Evolutionary conservation across 164 flowering plant species (phyloP).

Genomic region (Tetrastigma voinierianum): DNA sequence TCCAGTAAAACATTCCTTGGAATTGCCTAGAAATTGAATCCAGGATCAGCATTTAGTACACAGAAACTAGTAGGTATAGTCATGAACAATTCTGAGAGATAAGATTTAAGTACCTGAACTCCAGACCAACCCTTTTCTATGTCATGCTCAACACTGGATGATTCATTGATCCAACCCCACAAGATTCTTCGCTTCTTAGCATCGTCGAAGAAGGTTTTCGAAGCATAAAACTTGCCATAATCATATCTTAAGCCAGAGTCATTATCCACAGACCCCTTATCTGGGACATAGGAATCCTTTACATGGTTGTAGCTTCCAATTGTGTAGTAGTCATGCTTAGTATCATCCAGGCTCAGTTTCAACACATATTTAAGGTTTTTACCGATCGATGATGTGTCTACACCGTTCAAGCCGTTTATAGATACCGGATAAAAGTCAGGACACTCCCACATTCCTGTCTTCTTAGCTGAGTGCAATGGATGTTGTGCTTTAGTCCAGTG

Average conservation of each 20-base stretch:
- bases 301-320: constrained; percentile 36
- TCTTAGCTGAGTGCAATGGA: constrained; percentile 37
- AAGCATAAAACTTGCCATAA: constrained; percentile 67
- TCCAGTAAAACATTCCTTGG: constrained; percentile 37
- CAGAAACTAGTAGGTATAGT: not conserved
- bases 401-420: constrained; percentile 18
- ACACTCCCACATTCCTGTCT: constrained; percentile 80
- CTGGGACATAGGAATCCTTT: constrained; percentile 33
- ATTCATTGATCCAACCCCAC: constrained; percentile 63
- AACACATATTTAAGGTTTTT: constrained; percentile 40
- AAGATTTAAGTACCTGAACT: constrained; percentile 36
- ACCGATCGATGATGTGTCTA: constrained; percentile 41
- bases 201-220: constrained; percentile 56
- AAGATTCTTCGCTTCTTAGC: constrained; percentile 41
- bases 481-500: constrained; percentile 38
- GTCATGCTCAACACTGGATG: constrained; percentile 25
- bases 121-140: constrained; percentile 58
- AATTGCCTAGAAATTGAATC: constrained; percentile 19
- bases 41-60: not conserved
- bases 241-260: constrained; percentile 45
- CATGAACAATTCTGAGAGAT: too few relatives aligned
- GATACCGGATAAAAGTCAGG: constrained; percentile 71
- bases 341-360: constrained; percentile 41
- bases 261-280: constrained; percentile 25
- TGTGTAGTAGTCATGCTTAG: constrained; percentile 37